Evolutionary conservation across 345 rosid species (phyloP).

Genomic region (Geranium rotundifolium): DNA sequence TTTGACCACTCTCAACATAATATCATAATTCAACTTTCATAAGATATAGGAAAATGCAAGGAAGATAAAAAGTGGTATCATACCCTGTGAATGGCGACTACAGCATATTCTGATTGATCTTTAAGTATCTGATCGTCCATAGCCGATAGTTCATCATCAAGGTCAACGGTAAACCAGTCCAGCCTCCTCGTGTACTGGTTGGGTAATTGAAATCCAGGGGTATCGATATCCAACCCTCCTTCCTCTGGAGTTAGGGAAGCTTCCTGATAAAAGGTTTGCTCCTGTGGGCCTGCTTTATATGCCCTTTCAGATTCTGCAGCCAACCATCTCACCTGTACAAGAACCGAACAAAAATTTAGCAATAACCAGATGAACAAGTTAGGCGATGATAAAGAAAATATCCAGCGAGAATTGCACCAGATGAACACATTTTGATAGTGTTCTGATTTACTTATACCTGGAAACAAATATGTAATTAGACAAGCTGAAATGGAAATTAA

Average conservation of each 20-base stretch:
- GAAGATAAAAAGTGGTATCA: conserved; percentile 14
- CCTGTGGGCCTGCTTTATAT: conserved; percentile 74
- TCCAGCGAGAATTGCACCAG: too few relatives aligned
- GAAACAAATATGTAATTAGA: too few relatives aligned
- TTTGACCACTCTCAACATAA: too few relatives aligned
- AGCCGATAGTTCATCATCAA: conserved; percentile 99
- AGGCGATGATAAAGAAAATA: too few relatives aligned
- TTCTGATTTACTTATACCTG: too few relatives aligned
- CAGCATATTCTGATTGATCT: conserved; percentile 96
- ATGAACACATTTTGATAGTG: too few relatives aligned
- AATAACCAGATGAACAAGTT: too few relatives aligned
- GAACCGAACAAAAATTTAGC: not conserved
- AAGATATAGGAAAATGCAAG: conserved; percentile 12
- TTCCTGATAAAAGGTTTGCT: conserved; percentile 62
- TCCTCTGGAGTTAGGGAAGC: conserved; percentile 39
- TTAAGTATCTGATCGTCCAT: conserved; percentile 96
- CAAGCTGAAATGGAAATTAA: too few relatives aligned
- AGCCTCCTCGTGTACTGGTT: conserved; percentile 50
- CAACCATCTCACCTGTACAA: conserved; percentile 68
- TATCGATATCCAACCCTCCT: conserved; percentile 30
- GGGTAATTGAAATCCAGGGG: conserved; percentile 37
- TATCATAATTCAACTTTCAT: conserved; percentile 1
- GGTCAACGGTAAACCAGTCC: conserved; percentile 98
- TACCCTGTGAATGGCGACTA: conserved; percentile 96
- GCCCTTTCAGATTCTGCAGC: conserved; percentile 96